Evolutionary conservation across 1,284 basidiomycete genomes (phyloP).

Genomic region (Tilletia walkeri): DNA sequence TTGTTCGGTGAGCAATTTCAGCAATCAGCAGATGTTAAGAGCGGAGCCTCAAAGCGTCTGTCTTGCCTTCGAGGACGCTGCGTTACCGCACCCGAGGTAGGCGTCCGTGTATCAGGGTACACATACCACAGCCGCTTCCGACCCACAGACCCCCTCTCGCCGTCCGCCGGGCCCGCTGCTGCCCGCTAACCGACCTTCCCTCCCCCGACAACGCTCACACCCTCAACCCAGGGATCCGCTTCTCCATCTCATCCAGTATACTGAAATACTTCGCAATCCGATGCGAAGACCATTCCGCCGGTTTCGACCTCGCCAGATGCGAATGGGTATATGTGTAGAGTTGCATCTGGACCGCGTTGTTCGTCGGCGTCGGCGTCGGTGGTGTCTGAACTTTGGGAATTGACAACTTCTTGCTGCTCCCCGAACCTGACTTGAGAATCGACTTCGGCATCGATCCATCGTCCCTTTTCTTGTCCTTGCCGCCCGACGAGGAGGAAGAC

Average conservation of each 20-base stretch:
- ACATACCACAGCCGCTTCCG: too few relatives aligned
- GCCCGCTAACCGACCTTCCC: too few relatives aligned
- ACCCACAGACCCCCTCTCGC: too few relatives aligned
- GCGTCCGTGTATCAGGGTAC: too few relatives aligned
- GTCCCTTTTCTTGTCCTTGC: not conserved
- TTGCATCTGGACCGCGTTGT: not conserved
- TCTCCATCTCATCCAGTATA: slow-evolving; percentile 8
- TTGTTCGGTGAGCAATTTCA: too few relatives aligned
- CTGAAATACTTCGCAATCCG: slow-evolving; percentile 10
- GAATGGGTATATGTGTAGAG: slow-evolving; percentile 3
- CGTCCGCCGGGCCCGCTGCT: too few relatives aligned
- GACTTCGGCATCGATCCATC: not conserved
- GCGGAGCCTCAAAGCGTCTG: too few relatives aligned
- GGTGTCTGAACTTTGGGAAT: not conserved
- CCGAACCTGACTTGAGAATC: slow-evolving; percentile 7
- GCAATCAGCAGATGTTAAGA: too few relatives aligned
- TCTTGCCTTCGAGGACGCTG: too few relatives aligned
- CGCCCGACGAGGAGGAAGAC: not conserved
- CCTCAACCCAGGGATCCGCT: not conserved
- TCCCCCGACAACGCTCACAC: not conserved
- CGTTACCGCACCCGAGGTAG: too few relatives aligned
- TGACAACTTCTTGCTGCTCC: not conserved
- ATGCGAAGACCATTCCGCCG: not conserved
- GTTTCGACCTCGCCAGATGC: slow-evolving; percentile 11
- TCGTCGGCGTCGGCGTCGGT: not conserved